A percentile compares a stretch with the other conserved stretches of the same genome.
Evolutionary conservation across 2,329 filamentous ascomycete genomes (phyloP).

Genomic region (Sordariomycetes sp.): DNA sequence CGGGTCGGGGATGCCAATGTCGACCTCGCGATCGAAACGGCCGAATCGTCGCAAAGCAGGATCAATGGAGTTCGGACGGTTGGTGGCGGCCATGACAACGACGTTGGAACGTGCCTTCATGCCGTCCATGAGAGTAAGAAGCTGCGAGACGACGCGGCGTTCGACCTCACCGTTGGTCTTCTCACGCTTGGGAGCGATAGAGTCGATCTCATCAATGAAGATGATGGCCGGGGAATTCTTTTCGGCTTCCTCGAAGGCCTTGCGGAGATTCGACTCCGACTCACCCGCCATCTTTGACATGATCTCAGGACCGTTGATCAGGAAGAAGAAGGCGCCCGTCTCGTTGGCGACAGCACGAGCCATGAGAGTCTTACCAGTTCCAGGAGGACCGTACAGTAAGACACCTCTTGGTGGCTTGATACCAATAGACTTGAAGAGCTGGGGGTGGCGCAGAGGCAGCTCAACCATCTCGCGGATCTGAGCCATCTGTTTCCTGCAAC

Average conservation of each 20-base stretch:
- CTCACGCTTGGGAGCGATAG: conserved; percentile 97
- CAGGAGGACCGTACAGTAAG: conserved; percentile 89
- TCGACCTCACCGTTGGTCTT: conserved; percentile 99
- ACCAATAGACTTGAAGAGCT: conserved; percentile 99
- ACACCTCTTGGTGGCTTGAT: conserved; percentile 99
- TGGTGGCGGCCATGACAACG: conserved; percentile 98
- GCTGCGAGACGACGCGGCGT: conserved; percentile 94
- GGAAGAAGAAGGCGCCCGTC: conserved; percentile 98
- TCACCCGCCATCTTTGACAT: conserved; percentile 99
- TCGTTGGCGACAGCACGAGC: conserved; percentile 97
- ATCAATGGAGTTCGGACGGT: conserved; percentile 97
- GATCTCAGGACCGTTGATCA: conserved; percentile 98
- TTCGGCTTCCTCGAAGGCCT: conserved; percentile 99
- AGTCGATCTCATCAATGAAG: conserved; percentile 99
- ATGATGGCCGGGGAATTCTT: conserved; percentile 99
- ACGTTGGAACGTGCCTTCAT: conserved; percentile 99
- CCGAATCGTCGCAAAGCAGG: conserved; percentile 95
- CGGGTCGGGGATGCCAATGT: conserved; percentile 95
- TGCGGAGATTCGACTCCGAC: conserved; percentile 94
- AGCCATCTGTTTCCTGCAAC: conserved; percentile 99
- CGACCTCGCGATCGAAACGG: conserved; percentile 97
- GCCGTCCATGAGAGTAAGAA: conserved; percentile 96
- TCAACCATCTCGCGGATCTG: conserved; percentile 99
- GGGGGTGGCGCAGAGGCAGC: conserved; percentile 89
- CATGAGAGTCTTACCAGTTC: conserved; percentile 99